Percentiles rank a stretch among this genome's conserved stretches.
Evolutionary conservation across 164 flowering plant genomes (phyloP).

Genomic region (Kingdonia uniflora): DNA sequence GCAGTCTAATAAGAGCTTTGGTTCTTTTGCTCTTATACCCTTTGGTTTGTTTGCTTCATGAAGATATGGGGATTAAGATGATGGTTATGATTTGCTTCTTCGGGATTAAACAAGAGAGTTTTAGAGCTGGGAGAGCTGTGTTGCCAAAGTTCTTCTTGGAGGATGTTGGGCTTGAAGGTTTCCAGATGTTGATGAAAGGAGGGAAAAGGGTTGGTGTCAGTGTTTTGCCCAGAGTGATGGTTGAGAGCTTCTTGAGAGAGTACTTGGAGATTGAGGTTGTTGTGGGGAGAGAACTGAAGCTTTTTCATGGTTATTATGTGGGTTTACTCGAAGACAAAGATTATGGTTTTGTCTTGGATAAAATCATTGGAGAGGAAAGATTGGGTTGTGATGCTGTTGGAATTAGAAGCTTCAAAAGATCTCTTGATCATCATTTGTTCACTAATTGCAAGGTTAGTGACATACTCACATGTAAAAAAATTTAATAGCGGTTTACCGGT

Average conservation of each 20-base stretch:
- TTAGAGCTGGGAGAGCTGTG: conserved; percentile 39
- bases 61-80: conserved; percentile 2
- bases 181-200: conserved; percentile 25
- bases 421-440: conserved; percentile 15
- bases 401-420: conserved; percentile 11
- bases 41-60: conserved; percentile 1
- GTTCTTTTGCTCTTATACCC: conserved; percentile 7
- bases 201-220: conserved; percentile 32
- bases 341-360: conserved; percentile 5
- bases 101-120: conserved; percentile 19
- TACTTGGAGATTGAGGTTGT: conserved; percentile 34
- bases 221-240: conserved; percentile 47
- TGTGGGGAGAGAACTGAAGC: conserved; percentile 35
- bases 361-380: conserved; percentile 11
- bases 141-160: conserved; percentile 55
- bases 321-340: conserved; percentile 31
- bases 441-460: conserved; percentile 20
- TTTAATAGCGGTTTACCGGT: no score
- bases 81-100: conserved; percentile 8
- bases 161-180: conserved; percentile 38
- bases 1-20: conserved; percentile 4
- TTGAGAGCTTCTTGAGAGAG: conserved; percentile 46
- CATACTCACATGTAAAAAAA: neutral
- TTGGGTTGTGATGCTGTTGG: conserved; percentile 13
- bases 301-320: conserved; percentile 22